A percentile compares a stretch with the other conserved stretches of the same genome.
These are phyloP conservation scores for Paraphaeosphaeria sporulosa DNA, from an alignment of 2,329 filamentous ascomycete genomes.

Conservation along the genomic window DNA sequence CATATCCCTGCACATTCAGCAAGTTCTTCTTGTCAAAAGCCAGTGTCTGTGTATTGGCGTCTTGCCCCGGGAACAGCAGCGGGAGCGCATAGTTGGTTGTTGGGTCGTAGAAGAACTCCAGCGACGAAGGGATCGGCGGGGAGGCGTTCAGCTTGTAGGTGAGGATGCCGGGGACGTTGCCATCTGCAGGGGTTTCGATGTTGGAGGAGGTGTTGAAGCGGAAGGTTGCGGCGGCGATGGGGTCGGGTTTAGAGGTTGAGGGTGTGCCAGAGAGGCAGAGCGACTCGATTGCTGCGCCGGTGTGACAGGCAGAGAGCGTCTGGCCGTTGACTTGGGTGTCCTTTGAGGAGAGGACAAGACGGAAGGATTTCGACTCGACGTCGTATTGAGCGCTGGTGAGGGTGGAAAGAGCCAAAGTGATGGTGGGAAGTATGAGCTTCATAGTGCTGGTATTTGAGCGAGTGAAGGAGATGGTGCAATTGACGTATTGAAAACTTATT, in stretches of 20 bases:
- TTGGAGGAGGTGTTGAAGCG: slow-evolving; percentile 45
- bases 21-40: slow-evolving; percentile 51
- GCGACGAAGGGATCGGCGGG: slow-evolving; percentile 43
- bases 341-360: slow-evolving; percentile 50
- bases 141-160: slow-evolving; percentile 50
- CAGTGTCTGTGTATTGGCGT: slow-evolving; percentile 33
- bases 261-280: slow-evolving; percentile 49
- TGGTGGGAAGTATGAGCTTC: slow-evolving; percentile 27
- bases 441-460: slow-evolving; percentile 21
- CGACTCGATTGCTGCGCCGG: slow-evolving; percentile 58
- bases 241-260: slow-evolving; percentile 27
- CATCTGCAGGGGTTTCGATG: slow-evolving; percentile 16
- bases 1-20: slow-evolving; percentile 51
- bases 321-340: slow-evolving; percentile 50
- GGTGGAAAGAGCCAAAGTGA: slow-evolving; percentile 33
- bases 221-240: slow-evolving; percentile 31
- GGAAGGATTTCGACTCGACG: slow-evolving; percentile 54
- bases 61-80: slow-evolving; percentile 47
- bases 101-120: slow-evolving; percentile 48
- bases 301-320: slow-evolving; percentile 55
- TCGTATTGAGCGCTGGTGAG: slow-evolving; percentile 43
- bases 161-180: slow-evolving; percentile 48
- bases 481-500: background rate
- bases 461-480: slow-evolving; percentile 3
- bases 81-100: slow-evolving; percentile 54